Percentiles rank a stretch among this genome's conserved stretches.
phyloP scores from a whole-genome alignment of 352 stramenopile genomes.

The Pythium brachiatum region DNA sequence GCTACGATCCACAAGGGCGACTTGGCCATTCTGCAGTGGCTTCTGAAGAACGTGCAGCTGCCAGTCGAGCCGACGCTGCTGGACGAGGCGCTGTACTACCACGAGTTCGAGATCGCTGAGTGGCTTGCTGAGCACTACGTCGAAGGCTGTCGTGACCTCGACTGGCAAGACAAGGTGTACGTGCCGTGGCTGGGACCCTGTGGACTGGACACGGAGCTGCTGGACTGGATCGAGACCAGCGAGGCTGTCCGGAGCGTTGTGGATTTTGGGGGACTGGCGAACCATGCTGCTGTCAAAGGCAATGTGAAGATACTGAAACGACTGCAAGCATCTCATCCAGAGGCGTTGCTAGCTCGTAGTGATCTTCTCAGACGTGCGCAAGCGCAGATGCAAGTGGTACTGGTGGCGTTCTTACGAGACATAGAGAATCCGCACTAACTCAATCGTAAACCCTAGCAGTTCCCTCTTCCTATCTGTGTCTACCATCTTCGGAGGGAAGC shows the following conservation, averaged over 20 bases:
- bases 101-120: conserved; percentile 1
- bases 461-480: too few relatives aligned
- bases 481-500: too few relatives aligned
- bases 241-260: neutral
- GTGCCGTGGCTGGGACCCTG: neutral
- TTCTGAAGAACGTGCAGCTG: neutral
- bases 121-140: neutral
- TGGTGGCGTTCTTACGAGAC: too few relatives aligned
- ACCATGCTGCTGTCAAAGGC: neutral
- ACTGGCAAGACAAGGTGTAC: neutral
- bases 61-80: conserved; percentile 3
- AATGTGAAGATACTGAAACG: neutral
- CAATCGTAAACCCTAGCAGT: too few relatives aligned
- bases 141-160: neutral
- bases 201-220: neutral
- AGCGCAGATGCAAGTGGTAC: too few relatives aligned
- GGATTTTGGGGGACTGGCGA: neutral
- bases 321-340: neutral
- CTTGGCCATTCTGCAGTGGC: neutral
- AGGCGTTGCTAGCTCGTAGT: too few relatives aligned
- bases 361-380: too few relatives aligned
- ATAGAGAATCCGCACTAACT: too few relatives aligned
- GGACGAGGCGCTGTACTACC: conserved; percentile 1
- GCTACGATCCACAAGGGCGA: neutral
- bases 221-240: neutral